phyloP scores from a whole-genome alignment of 108 stramenopile species.

The Discostella stelligeroides region DNA sequence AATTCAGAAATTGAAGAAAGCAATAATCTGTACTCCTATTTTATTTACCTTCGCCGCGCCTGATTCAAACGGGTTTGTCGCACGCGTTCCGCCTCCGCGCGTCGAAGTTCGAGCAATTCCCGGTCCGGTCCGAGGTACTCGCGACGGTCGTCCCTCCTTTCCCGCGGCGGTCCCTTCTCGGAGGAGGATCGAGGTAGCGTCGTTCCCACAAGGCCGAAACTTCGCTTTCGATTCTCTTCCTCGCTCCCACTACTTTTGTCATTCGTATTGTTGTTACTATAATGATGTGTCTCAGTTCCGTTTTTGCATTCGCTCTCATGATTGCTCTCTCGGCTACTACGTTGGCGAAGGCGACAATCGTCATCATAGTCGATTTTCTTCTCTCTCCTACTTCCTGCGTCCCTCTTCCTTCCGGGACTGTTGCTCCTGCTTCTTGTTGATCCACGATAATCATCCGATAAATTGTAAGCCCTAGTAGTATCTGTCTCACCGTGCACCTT shows the following conservation, averaged over 20 bases:
- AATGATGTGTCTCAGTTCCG: too few relatives aligned
- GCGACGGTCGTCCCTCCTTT: background rate
- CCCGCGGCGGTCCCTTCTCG: background rate
- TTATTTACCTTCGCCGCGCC: background rate
- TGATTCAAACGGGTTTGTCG: conserved; percentile 25
- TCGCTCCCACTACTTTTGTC: too few relatives aligned
- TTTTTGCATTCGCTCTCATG: too few relatives aligned
- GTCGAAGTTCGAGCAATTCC: conserved; percentile 57
- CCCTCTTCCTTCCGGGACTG: conserved; percentile 13
- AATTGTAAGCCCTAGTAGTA: background rate
- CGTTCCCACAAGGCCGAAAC: conserved; percentile 62
- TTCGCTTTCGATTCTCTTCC: conserved; percentile 31
- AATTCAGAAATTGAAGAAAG: background rate
- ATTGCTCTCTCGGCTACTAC: too few relatives aligned
- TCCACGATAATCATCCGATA: background rate
- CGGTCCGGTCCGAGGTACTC: conserved; percentile 64
- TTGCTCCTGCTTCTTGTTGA: conserved; percentile 8
- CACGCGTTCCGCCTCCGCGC: conserved; percentile 30
- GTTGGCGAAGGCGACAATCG: too few relatives aligned
- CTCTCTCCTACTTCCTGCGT: too few relatives aligned
- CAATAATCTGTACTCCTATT: too few relatives aligned
- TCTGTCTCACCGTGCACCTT: background rate
- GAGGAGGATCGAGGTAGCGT: conserved; percentile 3
- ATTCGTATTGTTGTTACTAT: background rate
- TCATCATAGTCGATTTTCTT: too few relatives aligned